Evolutionary conservation across 306 rosid species (phyloP).

Genomic region (Purshia tridentata): DNA sequence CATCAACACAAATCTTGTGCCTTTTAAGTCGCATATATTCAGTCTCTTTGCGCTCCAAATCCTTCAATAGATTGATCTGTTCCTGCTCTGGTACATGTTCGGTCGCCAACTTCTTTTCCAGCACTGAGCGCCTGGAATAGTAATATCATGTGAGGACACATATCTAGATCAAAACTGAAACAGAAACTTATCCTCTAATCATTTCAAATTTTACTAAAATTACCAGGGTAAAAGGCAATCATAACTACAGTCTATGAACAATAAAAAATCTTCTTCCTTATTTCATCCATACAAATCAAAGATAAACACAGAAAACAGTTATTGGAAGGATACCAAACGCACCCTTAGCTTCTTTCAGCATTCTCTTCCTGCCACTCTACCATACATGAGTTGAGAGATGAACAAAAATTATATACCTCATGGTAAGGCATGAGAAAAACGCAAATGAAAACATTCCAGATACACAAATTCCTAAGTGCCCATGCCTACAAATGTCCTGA

Average conservation of each 20-base stretch:
- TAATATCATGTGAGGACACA: conserved; percentile 15
- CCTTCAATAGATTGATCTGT: conserved; percentile 68
- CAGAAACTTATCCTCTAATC: conserved; percentile 1
- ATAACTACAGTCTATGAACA: neutral
- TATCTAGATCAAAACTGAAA: conserved; percentile 10
- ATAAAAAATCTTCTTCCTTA: neutral
- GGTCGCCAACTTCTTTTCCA: conserved; percentile 67
- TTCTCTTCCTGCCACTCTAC: neutral
- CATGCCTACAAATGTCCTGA: neutral
- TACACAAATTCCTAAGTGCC: neutral
- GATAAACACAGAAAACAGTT: too few species aligned
- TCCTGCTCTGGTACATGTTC: conserved; percentile 78
- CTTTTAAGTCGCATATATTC: conserved; percentile 78
- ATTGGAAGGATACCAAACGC: too few species aligned
- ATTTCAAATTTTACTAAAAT: neutral
- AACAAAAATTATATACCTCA: neutral
- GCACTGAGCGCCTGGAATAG: conserved; percentile 68
- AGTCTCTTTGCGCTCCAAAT: conserved; percentile 87
- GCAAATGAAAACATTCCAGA: neutral
- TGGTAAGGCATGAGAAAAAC: neutral
- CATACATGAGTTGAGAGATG: neutral
- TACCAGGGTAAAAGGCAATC: neutral
- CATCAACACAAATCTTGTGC: conserved; percentile 85
- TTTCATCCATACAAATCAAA: too few species aligned
- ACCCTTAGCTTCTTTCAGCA: neutral